Conservation (phyloP, 2,329 filamentous ascomycete genomes). For the Cercospora berteroae region DNA sequence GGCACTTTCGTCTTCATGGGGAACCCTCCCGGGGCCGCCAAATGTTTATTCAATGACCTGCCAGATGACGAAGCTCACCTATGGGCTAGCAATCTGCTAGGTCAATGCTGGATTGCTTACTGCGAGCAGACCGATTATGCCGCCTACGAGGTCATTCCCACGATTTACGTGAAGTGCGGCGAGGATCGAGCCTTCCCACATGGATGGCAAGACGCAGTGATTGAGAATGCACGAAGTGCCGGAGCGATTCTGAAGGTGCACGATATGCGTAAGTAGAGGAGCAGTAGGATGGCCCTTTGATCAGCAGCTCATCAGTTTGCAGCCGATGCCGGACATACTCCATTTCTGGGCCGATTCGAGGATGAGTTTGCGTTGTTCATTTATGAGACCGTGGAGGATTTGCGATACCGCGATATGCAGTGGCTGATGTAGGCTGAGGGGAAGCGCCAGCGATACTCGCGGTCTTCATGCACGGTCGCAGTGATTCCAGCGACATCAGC, state of each 20-base stretch:
- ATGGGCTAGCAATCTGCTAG: background rate
- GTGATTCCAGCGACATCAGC: background rate
- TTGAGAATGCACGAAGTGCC: background rate
- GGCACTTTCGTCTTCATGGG: background rate
- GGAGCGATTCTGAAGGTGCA: background rate
- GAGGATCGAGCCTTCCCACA: constrained; percentile 11
- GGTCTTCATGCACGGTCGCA: background rate
- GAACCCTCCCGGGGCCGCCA: background rate
- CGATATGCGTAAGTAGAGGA: background rate
- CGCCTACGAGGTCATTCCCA: constrained; percentile 8
- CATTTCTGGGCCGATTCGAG: background rate
- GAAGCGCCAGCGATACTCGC: background rate
- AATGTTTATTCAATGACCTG: background rate
- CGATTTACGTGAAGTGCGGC: constrained; percentile 9
- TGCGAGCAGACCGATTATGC: constrained; percentile 13
- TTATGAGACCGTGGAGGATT: background rate
- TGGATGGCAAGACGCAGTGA: background rate
- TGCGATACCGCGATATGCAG: background rate
- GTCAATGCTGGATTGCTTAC: constrained; percentile 11
- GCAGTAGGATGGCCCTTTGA: background rate
- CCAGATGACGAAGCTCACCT: background rate
- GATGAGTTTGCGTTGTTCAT: background rate
- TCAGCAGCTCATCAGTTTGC: background rate
- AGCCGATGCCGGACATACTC: background rate
- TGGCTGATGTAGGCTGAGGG: background rate